These are phyloP conservation scores for Penstemon newberryi DNA, from an alignment of 257 asterid species.

Conservation along the genomic window DNA sequence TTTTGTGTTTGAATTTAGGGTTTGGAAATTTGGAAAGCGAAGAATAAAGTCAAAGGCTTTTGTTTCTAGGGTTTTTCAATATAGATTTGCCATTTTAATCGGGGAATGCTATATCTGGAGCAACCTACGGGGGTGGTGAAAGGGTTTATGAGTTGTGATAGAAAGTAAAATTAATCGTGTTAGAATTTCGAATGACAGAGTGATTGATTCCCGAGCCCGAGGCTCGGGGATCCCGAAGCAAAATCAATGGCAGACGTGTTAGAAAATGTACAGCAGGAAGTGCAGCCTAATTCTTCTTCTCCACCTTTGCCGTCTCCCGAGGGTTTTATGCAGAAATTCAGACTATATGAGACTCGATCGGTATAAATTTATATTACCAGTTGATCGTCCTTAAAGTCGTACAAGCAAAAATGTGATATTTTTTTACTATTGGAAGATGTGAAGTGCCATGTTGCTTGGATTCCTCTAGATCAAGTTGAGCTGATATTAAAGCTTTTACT, in stretches of 20 bases:
- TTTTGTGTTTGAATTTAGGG: slow-evolving; percentile 38
- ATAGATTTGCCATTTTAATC: slow-evolving; percentile 18
- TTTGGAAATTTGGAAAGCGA: slow-evolving; percentile 19
- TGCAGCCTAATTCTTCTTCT: slow-evolving; percentile 32
- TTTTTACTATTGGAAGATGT: slow-evolving; percentile 13
- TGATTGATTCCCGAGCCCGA: slow-evolving; percentile 88
- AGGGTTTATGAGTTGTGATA: slow-evolving; percentile 38
- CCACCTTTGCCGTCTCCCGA: slow-evolving; percentile 38
- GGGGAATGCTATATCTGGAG: slow-evolving; percentile 64
- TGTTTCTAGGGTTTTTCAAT: slow-evolving; percentile 13
- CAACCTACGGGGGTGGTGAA: slow-evolving; percentile 45
- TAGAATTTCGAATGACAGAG: slow-evolving; percentile 58
- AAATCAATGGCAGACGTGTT: slow-evolving; percentile 48
- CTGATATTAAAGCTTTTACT: slow-evolving; percentile 19
- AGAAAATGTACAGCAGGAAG: slow-evolving; percentile 38
- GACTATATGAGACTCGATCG: slow-evolving; percentile 90
- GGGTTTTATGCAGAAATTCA: slow-evolving; percentile 86
- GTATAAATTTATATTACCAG: slow-evolving; percentile 39
- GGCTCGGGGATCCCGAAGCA: slow-evolving; percentile 68
- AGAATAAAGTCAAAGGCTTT: slow-evolving; percentile 19
- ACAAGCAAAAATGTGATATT: slow-evolving; percentile 12
- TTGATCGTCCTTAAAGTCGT: slow-evolving; percentile 24
- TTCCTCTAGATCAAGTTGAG: slow-evolving; percentile 22
- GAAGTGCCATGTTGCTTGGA: slow-evolving; percentile 17
- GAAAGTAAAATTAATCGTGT: slow-evolving; percentile 28